Conservation (phyloP, 2,329 filamentous ascomycete species). For the Ustulina deusta region DNA sequence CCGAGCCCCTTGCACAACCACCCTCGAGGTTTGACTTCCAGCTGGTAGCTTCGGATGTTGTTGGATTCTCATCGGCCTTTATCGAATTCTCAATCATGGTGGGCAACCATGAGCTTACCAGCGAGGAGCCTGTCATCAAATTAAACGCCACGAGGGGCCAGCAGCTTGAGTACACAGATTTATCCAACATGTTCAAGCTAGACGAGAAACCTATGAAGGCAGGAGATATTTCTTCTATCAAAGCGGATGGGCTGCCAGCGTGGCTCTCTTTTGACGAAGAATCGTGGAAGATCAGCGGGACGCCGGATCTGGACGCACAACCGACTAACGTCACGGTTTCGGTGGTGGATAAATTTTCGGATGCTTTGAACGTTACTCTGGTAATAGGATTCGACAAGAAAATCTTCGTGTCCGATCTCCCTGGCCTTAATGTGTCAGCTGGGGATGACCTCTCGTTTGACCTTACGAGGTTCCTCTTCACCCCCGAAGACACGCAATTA, state of each 20-base stretch:
- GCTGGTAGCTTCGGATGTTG: constrained; percentile 81
- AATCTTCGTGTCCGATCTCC: constrained; percentile 48
- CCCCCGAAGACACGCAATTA: constrained; percentile 45
- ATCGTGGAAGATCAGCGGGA: constrained; percentile 74
- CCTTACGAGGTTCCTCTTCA: constrained; percentile 48
- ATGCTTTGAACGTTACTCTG: constrained; percentile 69
- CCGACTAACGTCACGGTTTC: constrained; percentile 72
- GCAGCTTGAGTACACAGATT: constrained; percentile 63
- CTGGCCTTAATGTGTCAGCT: constrained; percentile 46
- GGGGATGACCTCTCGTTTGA: constrained; percentile 50
- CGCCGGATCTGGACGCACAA: constrained; percentile 67
- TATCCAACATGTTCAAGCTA: constrained; percentile 65
- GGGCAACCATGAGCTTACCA: constrained; percentile 75
- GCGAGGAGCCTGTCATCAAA: constrained; percentile 66
- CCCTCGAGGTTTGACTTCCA: constrained; percentile 79
- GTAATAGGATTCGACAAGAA: constrained; percentile 42
- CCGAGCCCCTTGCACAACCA: constrained; percentile 71
- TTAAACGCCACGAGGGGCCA: constrained; percentile 68
- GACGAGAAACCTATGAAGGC: constrained; percentile 65
- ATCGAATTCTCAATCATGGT: constrained; percentile 78
- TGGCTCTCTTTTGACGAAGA: constrained; percentile 77
- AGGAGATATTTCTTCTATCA: constrained; percentile 64
- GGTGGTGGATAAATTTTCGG: constrained; percentile 69
- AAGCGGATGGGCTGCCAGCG: constrained; percentile 65
- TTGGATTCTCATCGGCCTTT: constrained; percentile 78